Conservation (phyloP, 148 eudicot genomes). For the Vaccinium corymbosum region DNA sequence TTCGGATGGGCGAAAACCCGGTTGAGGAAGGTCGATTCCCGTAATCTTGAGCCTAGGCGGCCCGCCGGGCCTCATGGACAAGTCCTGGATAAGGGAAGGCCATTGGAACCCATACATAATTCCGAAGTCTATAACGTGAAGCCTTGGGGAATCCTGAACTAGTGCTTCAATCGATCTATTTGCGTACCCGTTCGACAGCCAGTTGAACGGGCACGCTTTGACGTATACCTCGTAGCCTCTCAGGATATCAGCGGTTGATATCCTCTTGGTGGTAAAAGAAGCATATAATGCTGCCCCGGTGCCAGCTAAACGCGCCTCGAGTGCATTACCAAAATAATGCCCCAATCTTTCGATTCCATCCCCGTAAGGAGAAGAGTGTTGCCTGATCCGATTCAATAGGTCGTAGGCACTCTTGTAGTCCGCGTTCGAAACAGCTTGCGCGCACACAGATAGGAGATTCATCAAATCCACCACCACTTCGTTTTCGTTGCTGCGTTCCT, state of each 20-base stretch:
- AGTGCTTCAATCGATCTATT: conserved; percentile 42
- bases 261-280: conserved; percentile 17
- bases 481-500: conserved; percentile 13
- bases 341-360: conserved; percentile 31
- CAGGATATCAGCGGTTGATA: conserved; percentile 41
- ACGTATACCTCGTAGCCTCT: conserved; percentile 39
- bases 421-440: conserved; percentile 44
- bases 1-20: conserved; percentile 54
- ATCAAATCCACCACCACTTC: conserved; percentile 53
- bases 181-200: conserved; percentile 41
- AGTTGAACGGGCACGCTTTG: conserved; percentile 47
- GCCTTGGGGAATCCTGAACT: conserved; percentile 29
- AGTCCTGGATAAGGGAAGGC: conserved; percentile 54
- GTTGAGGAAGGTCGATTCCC: conserved; percentile 52
- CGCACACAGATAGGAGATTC: conserved; percentile 50
- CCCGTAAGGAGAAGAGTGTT: conserved; percentile 32
- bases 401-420: conserved; percentile 42
- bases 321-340: conserved; percentile 29
- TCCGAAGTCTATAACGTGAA: conserved; percentile 60
- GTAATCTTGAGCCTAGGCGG: conserved; percentile 53
- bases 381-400: conserved; percentile 28
- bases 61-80: conserved; percentile 44
- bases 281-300: conserved; percentile 40
- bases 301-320: conserved; percentile 52
- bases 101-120: conserved; percentile 66